Percentiles rank a stretch among this genome's conserved stretches.
phyloP scores from a whole-genome alignment of 2,329 filamentous ascomycete species.

The Sclerotinia minor region DNA sequence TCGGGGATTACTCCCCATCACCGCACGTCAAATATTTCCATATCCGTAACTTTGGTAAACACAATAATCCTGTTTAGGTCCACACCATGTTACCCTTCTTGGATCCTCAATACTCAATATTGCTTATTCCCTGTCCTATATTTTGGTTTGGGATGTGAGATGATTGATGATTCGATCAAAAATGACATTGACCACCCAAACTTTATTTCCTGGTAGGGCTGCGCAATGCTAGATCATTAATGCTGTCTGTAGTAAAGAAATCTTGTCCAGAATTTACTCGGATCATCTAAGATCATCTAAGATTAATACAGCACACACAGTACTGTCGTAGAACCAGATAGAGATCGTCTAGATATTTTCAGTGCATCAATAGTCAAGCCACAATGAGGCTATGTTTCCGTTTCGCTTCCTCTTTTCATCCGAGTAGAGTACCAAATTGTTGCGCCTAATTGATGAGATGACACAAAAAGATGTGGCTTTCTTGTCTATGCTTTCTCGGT shows the following conservation, averaged over 20 bases:
- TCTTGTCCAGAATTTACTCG: background rate
- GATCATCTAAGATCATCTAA: background rate
- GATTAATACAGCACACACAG: background rate
- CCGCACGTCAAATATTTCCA: slow-evolving; percentile 13
- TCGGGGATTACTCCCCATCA: background rate
- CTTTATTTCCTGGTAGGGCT: slow-evolving; percentile 9
- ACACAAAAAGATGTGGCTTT: slow-evolving; percentile 33
- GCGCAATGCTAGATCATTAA: slow-evolving; percentile 13
- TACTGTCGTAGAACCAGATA: background rate
- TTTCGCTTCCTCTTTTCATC: slow-evolving; percentile 3
- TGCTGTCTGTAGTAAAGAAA: background rate
- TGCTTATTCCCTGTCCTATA: slow-evolving; percentile 17
- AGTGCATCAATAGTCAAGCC: slow-evolving; percentile 32
- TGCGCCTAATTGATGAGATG: slow-evolving; percentile 29
- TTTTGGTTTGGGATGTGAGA: slow-evolving; percentile 13
- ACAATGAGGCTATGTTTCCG: slow-evolving; percentile 34
- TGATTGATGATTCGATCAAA: slow-evolving; percentile 8
- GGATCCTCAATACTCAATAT: slow-evolving; percentile 15
- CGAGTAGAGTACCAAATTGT: slow-evolving; percentile 13
- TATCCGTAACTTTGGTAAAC: slow-evolving; percentile 4
- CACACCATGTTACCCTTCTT: slow-evolving; percentile 6
- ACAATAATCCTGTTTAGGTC: slow-evolving; percentile 19
- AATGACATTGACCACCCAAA: slow-evolving; percentile 1
- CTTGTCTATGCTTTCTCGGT: slow-evolving; percentile 27
- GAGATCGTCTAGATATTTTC: slow-evolving; percentile 21